Evolutionary conservation across 768 basidiomycete genomes (phyloP).

Genomic region (Suillus placidus): DNA sequence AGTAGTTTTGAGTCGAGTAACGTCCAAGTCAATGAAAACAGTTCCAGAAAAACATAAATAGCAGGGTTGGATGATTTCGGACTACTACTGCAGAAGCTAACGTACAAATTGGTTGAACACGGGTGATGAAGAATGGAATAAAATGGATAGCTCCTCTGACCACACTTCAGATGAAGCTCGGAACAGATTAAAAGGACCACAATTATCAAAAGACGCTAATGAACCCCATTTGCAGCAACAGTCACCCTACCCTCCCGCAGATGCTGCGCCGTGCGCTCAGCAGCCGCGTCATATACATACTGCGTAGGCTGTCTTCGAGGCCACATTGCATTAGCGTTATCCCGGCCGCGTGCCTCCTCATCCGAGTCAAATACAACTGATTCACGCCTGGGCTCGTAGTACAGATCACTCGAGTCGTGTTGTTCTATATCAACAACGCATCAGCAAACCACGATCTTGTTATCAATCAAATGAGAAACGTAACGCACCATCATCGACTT

Average conservation of each 20-base stretch:
- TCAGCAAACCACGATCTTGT: conserved; percentile 1
- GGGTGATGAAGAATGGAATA: not conserved
- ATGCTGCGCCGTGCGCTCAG: conserved; percentile 71
- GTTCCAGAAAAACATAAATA: conserved; percentile 11
- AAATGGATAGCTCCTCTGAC: conserved; percentile 1
- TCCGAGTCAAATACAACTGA: conserved; percentile 45
- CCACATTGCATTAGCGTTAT: conserved; percentile 25
- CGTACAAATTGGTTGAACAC: conserved; percentile 12
- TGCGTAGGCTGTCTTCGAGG: conserved; percentile 52
- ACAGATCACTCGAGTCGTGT: conserved; percentile 61
- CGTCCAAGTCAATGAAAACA: not conserved
- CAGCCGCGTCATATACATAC: conserved; percentile 93
- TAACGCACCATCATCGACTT: conserved; percentile 46
- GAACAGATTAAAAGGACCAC: conserved; percentile 3
- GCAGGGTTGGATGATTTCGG: conserved; percentile 8
- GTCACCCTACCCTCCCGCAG: conserved; percentile 44
- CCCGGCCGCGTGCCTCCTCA: conserved; percentile 27
- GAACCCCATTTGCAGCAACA: conserved; percentile 48
- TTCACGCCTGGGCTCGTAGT: conserved; percentile 45
- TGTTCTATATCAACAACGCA: conserved; percentile 38
- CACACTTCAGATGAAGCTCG: conserved; percentile 3
- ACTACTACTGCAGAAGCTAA: conserved; percentile 11
- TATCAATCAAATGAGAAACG: not conserved
- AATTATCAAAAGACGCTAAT: conserved; percentile 34
- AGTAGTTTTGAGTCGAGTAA: not conserved